Percentiles rank a stretch among this genome's conserved stretches.
Evolutionary conservation across 148 eudicot genomes (phyloP).

Genomic region (Rhododendron ferrugineum): DNA sequence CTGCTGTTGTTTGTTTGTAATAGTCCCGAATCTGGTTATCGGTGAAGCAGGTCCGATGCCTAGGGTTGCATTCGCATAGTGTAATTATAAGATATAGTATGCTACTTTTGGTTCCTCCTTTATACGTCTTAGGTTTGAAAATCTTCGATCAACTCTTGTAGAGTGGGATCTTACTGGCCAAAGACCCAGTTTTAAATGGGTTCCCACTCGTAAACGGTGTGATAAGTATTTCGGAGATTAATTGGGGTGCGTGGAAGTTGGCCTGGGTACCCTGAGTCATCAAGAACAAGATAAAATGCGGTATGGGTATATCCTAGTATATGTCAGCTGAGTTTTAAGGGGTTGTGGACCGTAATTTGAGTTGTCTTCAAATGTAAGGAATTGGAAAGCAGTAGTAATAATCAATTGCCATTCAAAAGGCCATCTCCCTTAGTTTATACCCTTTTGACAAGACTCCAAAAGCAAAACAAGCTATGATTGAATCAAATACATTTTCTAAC

Average conservation of each 20-base stretch:
- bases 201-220: background rate
- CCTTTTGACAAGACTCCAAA: background rate
- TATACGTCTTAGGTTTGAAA: too few relatives aligned
- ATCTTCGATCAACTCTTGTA: background rate
- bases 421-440: background rate
- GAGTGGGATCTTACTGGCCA: background rate
- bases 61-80: background rate
- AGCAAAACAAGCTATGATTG: background rate
- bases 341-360: background rate
- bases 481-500: background rate
- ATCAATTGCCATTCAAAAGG: background rate
- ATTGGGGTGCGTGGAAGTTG: background rate
- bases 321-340: background rate
- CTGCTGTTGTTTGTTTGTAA: too few relatives aligned
- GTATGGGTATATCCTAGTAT: background rate
- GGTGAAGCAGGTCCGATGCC: background rate
- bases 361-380: background rate
- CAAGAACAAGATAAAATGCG: background rate
- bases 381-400: background rate
- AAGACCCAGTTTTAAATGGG: background rate
- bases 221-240: background rate
- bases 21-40: background rate
- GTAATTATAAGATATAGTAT: too few relatives aligned
- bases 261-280: background rate
- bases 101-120: background rate